Base-by-base conservation (phyloP, 2,329 filamentous ascomycete species). In the Fusarium albosuccineum region DNA sequence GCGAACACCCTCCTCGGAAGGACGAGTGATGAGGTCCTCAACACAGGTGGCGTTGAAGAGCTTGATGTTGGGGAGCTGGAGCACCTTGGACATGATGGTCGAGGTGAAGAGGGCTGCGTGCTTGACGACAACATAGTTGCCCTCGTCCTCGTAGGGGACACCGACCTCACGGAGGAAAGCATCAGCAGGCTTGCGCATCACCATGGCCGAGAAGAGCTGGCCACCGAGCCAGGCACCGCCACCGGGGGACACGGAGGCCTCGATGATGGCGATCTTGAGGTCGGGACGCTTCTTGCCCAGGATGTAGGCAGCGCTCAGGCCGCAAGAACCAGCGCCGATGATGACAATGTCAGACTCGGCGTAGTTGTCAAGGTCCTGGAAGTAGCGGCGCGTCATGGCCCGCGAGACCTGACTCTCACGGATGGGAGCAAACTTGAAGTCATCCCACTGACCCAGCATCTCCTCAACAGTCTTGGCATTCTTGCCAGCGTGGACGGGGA, bases 341-440 rank as follows among this genome's bases (percentile, higher is more conserved):
- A 97, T 97, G 83, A 97, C 94, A 75, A 97, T 90, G 85, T 97
- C 94, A 48, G 92, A 93, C 83, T 97, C 94, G 78, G 94, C 93
- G 77, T 97, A 96, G 64, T 82, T 87, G 84, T 97, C 92, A 56
- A 97, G 85, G 82, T 97, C 94, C 74, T 88, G 82, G 80, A 97
- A 97, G 90, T 97, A 97, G 78, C 94, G 93, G 53, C 92, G 88
- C 55, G 92, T 95, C 94, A 97, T 97, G 78, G 94, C 93, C 67
- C 94, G 92, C 51, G 92, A 95, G 77, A 97, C 94, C 82, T 97
- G 92, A 70, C 89, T 92, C 87, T 97, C 94, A 71, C 94, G 91
- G 81, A 97, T 97, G 57, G 92, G 91, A 53, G 90, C 87, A 79
- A 97, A 97, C 72, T 85, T 86, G 83, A 97, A 97, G 71, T 82